Conservation (phyloP, 768 basidiomycete species). For the Harrya chromipes region DNA sequence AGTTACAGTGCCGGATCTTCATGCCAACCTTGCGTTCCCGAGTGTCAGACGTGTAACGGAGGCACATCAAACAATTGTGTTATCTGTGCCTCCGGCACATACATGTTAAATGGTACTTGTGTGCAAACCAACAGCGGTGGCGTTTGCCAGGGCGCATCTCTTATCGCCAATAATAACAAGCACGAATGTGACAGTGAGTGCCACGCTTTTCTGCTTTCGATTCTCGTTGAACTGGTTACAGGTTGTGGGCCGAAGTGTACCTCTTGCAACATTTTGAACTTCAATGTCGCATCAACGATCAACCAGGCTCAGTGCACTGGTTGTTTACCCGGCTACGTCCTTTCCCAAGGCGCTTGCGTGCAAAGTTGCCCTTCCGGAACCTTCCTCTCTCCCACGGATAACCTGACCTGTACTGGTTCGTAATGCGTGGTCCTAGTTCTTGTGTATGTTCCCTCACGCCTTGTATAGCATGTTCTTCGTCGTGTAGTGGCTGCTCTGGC, state of each 20-base stretch:
- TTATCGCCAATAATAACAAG: constrained; percentile 81
- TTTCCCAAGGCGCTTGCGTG: constrained; percentile 70
- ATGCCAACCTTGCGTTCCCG: constrained; percentile 59
- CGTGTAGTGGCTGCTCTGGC: constrained; percentile 70
- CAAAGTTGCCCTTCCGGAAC: constrained; percentile 68
- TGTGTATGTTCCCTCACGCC: constrained; percentile 7
- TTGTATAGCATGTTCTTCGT: constrained; percentile 59
- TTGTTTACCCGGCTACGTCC: constrained; percentile 73
- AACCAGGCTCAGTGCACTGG: constrained; percentile 68
- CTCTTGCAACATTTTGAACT: constrained; percentile 69
- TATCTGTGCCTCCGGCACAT: constrained; percentile 60
- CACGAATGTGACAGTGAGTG: constrained; percentile 72
- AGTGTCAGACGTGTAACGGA: constrained; percentile 71
- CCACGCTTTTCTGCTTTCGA: background rate
- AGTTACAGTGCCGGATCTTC: constrained; percentile 56
- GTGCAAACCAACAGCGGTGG: constrained; percentile 64
- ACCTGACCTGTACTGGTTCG: constrained; percentile 72
- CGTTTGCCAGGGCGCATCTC: constrained; percentile 65
- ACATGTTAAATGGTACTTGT: constrained; percentile 65
- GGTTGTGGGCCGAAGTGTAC: constrained; percentile 84
- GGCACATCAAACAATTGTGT: constrained; percentile 68
- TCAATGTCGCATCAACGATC: constrained; percentile 63
- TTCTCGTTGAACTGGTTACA: constrained; percentile 27
- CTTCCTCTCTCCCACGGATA: constrained; percentile 69
- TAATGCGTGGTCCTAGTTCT: constrained; percentile 1